Evolutionary conservation across 1,284 basidiomycete species (phyloP), one percentile per base, ranked within the genome.

Genomic region (Heterobasidion irregulare): DNA sequence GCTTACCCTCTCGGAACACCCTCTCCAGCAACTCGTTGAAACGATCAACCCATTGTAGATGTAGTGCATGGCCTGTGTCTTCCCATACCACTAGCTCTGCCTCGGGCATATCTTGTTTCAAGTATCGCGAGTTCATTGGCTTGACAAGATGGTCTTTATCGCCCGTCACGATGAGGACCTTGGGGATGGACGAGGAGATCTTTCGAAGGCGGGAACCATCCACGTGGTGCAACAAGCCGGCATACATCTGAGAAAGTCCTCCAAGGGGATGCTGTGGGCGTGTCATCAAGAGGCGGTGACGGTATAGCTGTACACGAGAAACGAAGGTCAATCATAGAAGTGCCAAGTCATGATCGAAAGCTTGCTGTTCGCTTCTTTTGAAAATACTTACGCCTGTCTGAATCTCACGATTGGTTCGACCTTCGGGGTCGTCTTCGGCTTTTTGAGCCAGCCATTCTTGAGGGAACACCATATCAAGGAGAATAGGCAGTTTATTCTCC

Each of bases 201-300:
- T 63, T 63, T 6, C 67, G 66, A 12, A 93, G 75, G 1, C 80
- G 77, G 0, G 75, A 75, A 0, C 78, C 71, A 2, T 75, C 68
- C 53, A 94, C 83, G 54, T 77, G 65, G 65, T 94, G 92, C 0
- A 84, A 86, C 3, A 89, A 58, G 0, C 69, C 87, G 0, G 92
- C 89, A 6, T 71, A 74, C 78, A 91, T 84, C 66, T 94, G 92
- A 2, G 86, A 89, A 2, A 94, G 58, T 16, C 80, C 72, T 0
- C 91, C 92, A 12, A 80, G 62, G 41, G 84, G 65, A 0, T 72
- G 72, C 60, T 92, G 91, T 0, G 79, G 77, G 10, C 76, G 79
- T 0, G 82, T 83, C 3, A 83, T 71, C 1, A 69, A 62, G 47
- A 83, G 72, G 16, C 87, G 84, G 47, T 70, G 72, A 36, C 74